These are phyloP conservation scores for Nemania diffusa DNA, from an alignment of 2,329 filamentous ascomycete species.

Conservation along the genomic window DNA sequence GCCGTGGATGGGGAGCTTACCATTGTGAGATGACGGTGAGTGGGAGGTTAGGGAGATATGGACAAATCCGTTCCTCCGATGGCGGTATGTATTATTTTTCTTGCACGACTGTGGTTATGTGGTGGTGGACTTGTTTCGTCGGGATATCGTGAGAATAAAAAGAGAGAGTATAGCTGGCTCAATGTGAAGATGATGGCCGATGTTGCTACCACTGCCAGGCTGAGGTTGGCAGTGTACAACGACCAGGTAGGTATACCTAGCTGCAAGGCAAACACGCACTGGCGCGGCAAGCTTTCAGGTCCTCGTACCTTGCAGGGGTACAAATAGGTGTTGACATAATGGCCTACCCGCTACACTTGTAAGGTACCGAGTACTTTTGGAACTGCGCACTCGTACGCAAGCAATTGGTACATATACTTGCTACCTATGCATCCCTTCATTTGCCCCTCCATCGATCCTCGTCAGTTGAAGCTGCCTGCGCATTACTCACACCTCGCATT, in stretches of 20 bases:
- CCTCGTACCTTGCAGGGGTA: constrained; percentile 23
- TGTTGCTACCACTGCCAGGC: constrained; percentile 25
- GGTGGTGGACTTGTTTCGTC: constrained; percentile 1
- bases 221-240: constrained; percentile 23
- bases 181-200: constrained; percentile 40
- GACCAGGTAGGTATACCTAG: constrained; percentile 8
- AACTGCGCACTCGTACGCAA: not conserved
- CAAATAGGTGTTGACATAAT: not conserved
- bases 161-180: constrained; percentile 10
- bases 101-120: not conserved
- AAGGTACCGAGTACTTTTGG: not conserved
- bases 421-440: not conserved
- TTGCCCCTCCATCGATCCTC: constrained; percentile 5
- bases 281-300: constrained; percentile 42
- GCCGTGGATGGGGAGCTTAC: constrained; percentile 46
- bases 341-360: not conserved
- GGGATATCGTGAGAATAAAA: constrained; percentile 1
- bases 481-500: not conserved
- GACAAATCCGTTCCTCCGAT: not conserved
- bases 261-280: constrained; percentile 43
- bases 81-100: not conserved
- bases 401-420: not conserved
- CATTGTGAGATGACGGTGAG: constrained; percentile 42
- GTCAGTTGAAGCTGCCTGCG: constrained; percentile 1
- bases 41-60: not conserved